These are phyloP conservation scores for Pestalotiopsis sp. DNA, from an alignment of 2,329 filamentous ascomycete species.

Conservation along the genomic window DNA sequence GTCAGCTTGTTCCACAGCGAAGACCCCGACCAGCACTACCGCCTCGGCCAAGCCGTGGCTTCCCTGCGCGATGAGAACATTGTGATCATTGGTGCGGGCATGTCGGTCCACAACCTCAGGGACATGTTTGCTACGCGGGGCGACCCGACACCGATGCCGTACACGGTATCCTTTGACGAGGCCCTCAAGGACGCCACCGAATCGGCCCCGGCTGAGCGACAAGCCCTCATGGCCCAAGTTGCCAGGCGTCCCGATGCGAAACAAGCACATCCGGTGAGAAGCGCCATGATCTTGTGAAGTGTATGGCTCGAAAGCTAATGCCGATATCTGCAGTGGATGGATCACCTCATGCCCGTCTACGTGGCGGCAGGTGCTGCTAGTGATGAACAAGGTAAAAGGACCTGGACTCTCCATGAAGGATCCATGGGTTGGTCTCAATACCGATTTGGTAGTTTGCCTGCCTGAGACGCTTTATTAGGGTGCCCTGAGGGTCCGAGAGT, in stretches of 20 bases:
- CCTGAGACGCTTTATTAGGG: not conserved
- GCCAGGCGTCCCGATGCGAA: constrained; percentile 44
- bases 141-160: constrained; percentile 50
- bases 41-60: constrained; percentile 66
- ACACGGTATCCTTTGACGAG: constrained; percentile 65
- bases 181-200: constrained; percentile 67
- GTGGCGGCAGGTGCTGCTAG: constrained; percentile 48
- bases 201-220: constrained; percentile 36
- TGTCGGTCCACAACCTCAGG: constrained; percentile 73
- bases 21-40: constrained; percentile 66
- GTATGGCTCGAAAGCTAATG: not conserved
- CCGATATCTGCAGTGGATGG: constrained; percentile 28
- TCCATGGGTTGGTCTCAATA: constrained; percentile 50
- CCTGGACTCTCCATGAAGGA: constrained; percentile 48
- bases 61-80: constrained; percentile 68
- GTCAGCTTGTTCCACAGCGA: constrained; percentile 69
- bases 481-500: too few relatives aligned
- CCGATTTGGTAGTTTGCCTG: constrained; percentile 40
- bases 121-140: constrained; percentile 51
- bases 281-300: not conserved
- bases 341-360: constrained; percentile 51
- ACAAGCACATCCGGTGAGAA: constrained; percentile 44
- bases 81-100: constrained; percentile 70
- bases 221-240: constrained; percentile 40
- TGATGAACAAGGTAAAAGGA: constrained; percentile 41